phyloP scores from a whole-genome alignment of 306 rosid genomes.

The Carpinus fangiana region DNA sequence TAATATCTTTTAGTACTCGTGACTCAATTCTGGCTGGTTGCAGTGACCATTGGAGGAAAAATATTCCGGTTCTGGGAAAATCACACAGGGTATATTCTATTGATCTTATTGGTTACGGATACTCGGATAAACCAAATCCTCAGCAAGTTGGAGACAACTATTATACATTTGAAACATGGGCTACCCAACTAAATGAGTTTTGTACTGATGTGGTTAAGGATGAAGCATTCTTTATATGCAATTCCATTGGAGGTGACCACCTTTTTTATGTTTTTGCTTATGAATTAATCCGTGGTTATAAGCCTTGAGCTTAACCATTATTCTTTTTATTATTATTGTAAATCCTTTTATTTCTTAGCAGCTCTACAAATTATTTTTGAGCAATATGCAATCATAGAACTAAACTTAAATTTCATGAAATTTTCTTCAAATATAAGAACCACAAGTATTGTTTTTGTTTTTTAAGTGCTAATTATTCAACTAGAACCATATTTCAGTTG shows the following conservation, averaged over 20 bases:
- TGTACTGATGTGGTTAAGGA: constrained; percentile 70
- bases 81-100: constrained; percentile 77
- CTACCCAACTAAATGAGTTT: constrained; percentile 79
- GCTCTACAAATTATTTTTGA: not conserved
- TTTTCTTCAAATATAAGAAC: not conserved
- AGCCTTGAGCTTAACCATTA: not conserved
- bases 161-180: constrained; percentile 95
- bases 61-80: constrained; percentile 67
- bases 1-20: constrained; percentile 23
- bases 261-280: constrained; percentile 10
- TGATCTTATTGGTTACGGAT: constrained; percentile 98
- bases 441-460: not conserved
- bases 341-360: not conserved
- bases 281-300: not conserved
- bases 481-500: not conserved
- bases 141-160: constrained; percentile 56
- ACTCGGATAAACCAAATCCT: constrained; percentile 93
- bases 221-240: constrained; percentile 82
- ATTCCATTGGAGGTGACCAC: constrained; percentile 85
- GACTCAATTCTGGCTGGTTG: constrained; percentile 36
- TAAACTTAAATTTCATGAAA: not conserved
- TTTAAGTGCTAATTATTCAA: not conserved
- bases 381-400: not conserved
- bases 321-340: not conserved
- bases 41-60: constrained; percentile 99